phyloP scores from a whole-genome alignment of 2,329 filamentous ascomycete genomes.

The Penicillium sp. region DNA sequence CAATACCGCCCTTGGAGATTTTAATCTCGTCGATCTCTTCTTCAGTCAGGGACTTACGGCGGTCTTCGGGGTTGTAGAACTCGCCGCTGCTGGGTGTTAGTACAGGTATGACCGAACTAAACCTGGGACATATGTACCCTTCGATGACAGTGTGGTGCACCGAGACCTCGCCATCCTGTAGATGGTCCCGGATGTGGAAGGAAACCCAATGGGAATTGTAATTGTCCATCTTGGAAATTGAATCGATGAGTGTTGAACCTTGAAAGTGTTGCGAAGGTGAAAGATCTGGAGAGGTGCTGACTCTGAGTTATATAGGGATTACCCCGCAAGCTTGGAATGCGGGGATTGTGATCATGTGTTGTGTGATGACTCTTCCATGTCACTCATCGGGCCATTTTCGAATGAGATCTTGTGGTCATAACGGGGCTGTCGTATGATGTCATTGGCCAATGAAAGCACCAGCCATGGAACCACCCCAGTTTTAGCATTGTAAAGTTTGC shows the following conservation, averaged over 20 bases:
- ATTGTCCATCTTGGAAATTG: constrained; percentile 13
- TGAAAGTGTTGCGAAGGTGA: neutral
- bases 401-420: constrained; percentile 12
- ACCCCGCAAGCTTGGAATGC: constrained; percentile 3
- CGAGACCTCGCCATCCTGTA: constrained; percentile 24
- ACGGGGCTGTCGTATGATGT: constrained; percentile 5
- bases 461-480: constrained; percentile 3
- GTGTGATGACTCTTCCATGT: constrained; percentile 17
- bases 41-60: constrained; percentile 25
- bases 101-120: neutral
- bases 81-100: constrained; percentile 22
- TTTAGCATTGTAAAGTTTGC: neutral
- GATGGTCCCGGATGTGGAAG: constrained; percentile 29
- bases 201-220: constrained; percentile 29
- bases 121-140: constrained; percentile 16
- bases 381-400: constrained; percentile 3
- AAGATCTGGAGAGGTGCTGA: neutral
- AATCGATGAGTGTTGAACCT: neutral
- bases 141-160: constrained; percentile 29
- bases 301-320: neutral
- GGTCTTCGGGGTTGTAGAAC: constrained; percentile 24
- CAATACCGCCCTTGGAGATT: constrained; percentile 27
- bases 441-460: constrained; percentile 4
- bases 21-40: constrained; percentile 29
- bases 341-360: constrained; percentile 5